These are phyloP conservation scores for Geotrichum klebahnii DNA, from an alignment of 1,139 yeast genomes.

Conservation along the genomic window DNA sequence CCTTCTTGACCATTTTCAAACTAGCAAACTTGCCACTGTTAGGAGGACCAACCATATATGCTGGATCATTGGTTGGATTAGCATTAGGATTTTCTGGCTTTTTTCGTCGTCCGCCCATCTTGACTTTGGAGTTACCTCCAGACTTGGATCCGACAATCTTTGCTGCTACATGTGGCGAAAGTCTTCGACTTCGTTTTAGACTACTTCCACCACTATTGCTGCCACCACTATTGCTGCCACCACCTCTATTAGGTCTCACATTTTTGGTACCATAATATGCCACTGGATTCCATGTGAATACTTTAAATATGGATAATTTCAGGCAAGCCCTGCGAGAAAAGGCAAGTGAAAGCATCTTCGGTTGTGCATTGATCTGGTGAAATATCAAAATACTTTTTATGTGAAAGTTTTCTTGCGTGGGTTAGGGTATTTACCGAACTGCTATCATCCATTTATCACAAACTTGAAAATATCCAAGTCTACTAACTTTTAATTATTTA, in stretches of 20 bases:
- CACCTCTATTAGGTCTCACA: conserved; percentile 2
- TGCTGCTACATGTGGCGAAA: conserved; percentile 27
- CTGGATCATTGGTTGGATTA: conserved; percentile 15
- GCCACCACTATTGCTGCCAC: background rate
- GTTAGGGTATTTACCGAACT: too few species aligned
- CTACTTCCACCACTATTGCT: too few species aligned
- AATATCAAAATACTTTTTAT: too few species aligned
- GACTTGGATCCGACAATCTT: conserved; percentile 4
- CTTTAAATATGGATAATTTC: background rate
- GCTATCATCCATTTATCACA: too few species aligned
- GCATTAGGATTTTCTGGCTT: conserved; percentile 1
- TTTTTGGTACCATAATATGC: conserved; percentile 6
- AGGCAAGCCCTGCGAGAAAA: conserved; percentile 1
- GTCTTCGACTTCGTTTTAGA: conserved; percentile 22
- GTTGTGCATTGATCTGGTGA: too few species aligned
- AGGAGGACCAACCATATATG: conserved; percentile 28
- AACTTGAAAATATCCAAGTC: too few species aligned
- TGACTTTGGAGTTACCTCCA: background rate
- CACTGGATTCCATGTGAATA: background rate
- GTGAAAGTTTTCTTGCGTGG: too few species aligned
- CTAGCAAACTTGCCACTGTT: conserved; percentile 38
- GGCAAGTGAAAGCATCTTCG: background rate
- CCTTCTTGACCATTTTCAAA: conserved; percentile 35
- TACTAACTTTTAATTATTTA: too few species aligned
- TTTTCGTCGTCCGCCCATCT: background rate